A percentile compares a stretch with the other conserved stretches of the same genome.
Conservation (phyloP, 495 filamentous ascomycete species). For the Xylaria flabelliformis region DNA sequence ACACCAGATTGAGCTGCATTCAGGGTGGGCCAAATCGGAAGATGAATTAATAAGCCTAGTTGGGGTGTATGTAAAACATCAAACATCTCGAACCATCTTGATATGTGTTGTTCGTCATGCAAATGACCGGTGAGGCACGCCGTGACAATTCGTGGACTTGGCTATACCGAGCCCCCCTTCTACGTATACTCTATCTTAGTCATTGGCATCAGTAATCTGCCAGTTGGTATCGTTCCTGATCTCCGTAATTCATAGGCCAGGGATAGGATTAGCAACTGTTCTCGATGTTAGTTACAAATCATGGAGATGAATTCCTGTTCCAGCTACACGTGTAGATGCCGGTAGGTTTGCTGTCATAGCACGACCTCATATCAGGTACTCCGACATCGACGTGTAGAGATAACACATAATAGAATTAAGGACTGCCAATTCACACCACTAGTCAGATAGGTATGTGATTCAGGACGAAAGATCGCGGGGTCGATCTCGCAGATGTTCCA, state of each 20-base stretch:
- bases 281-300: background rate
- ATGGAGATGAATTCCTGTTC: background rate
- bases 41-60: constrained; percentile 11
- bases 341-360: background rate
- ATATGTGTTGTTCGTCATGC: background rate
- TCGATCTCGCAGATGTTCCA: constrained; percentile 3
- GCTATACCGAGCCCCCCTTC: background rate
- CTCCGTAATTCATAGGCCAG: background rate
- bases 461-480: background rate
- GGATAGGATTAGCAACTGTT: background rate
- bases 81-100: background rate
- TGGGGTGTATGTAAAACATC: background rate
- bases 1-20: constrained; percentile 12
- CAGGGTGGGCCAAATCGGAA: background rate
- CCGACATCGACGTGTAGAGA: constrained; percentile 7
- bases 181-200: background rate
- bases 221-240: background rate
- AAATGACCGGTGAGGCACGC: constrained; percentile 3
- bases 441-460: background rate
- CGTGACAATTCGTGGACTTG: background rate
- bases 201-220: background rate
- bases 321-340: constrained; percentile 3
- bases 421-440: background rate
- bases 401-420: background rate
- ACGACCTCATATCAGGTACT: background rate